Evolutionary conservation across 2,329 filamentous ascomycete species (phyloP).

Genomic region (Dissoconium aciculare): DNA sequence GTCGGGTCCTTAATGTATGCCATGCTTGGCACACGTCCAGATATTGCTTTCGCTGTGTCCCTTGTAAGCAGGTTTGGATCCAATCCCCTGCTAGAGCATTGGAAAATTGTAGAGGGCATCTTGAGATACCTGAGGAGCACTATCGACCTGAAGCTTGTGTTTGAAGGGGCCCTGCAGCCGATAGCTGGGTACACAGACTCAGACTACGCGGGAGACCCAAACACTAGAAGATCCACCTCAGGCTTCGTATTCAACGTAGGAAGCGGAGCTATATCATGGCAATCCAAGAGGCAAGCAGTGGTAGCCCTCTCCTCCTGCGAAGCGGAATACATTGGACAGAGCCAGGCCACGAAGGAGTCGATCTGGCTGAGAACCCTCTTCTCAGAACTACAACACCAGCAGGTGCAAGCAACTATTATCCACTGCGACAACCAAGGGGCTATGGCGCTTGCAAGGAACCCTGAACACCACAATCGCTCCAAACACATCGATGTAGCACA

Average conservation of each 20-base stretch:
- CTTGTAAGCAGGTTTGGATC: constrained; percentile 6
- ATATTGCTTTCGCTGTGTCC: constrained; percentile 12
- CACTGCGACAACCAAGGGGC: constrained; percentile 5
- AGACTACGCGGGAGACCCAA: constrained; percentile 10
- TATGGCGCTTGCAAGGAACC: constrained; percentile 4
- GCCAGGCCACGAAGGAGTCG: constrained; percentile 13
- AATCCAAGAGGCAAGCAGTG: constrained; percentile 10
- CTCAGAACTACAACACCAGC: not conserved
- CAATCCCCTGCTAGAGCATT: constrained; percentile 9
- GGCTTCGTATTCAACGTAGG: constrained; percentile 15
- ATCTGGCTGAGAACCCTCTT: constrained; percentile 11
- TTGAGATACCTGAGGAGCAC: constrained; percentile 6
- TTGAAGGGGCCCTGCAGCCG: constrained; percentile 3
- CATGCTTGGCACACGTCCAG: constrained; percentile 11
- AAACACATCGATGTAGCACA: constrained; percentile 4
- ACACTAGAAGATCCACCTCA: constrained; percentile 12
- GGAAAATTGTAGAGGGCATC: constrained; percentile 6
- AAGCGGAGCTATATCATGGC: constrained; percentile 12
- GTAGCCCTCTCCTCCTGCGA: constrained; percentile 14
- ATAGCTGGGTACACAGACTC: constrained; percentile 13
- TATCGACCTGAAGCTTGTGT: constrained; percentile 6
- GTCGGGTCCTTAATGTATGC: constrained; percentile 14
- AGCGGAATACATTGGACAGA: constrained; percentile 14
- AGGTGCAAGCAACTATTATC: constrained; percentile 4
- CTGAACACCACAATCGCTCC: constrained; percentile 1